These are phyloP conservation scores for Podaxis sp. DNA, from an alignment of 768 basidiomycete genomes.

Conservation along the genomic window DNA sequence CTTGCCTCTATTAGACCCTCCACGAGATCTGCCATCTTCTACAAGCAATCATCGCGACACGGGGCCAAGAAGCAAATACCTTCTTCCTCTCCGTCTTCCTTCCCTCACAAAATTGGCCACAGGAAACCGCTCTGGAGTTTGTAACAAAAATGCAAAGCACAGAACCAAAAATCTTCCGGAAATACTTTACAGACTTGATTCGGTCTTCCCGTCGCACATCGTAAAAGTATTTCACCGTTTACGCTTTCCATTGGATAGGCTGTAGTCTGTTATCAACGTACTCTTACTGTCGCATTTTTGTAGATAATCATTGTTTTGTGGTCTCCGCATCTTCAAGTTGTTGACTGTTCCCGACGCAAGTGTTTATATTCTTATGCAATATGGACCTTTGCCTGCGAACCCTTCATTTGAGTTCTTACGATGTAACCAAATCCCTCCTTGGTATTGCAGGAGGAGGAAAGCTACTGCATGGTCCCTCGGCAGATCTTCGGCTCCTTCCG, in stretches of 20 bases:
- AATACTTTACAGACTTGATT: constrained; percentile 85
- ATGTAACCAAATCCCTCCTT: not conserved
- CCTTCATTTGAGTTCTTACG: not conserved
- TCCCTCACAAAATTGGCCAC: constrained; percentile 86
- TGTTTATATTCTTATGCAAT: not conserved
- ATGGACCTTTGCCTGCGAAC: not conserved
- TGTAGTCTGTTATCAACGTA: not conserved
- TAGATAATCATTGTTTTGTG: constrained; percentile 5
- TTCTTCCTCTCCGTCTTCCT: constrained; percentile 79
- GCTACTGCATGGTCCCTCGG: too few relatives aligned
- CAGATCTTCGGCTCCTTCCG: too few relatives aligned
- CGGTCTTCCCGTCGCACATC: constrained; percentile 62
- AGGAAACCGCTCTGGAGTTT: constrained; percentile 72
- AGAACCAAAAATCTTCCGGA: constrained; percentile 74
- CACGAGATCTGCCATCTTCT: constrained; percentile 86
- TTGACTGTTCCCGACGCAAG: not conserved
- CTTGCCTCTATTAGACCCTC: constrained; percentile 53
- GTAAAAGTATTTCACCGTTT: constrained; percentile 29
- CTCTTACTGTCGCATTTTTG: not conserved
- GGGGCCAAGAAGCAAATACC: constrained; percentile 79
- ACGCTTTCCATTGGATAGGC: not conserved
- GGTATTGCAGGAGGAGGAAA: too few relatives aligned
- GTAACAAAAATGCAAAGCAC: constrained; percentile 68
- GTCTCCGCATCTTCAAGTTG: not conserved
- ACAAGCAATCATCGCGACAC: constrained; percentile 68